Percentiles rank a stretch among this genome's conserved stretches.
Conservation (phyloP, 2,329 filamentous ascomycete species). For the Pseudogymnoascus sp. region DNA sequence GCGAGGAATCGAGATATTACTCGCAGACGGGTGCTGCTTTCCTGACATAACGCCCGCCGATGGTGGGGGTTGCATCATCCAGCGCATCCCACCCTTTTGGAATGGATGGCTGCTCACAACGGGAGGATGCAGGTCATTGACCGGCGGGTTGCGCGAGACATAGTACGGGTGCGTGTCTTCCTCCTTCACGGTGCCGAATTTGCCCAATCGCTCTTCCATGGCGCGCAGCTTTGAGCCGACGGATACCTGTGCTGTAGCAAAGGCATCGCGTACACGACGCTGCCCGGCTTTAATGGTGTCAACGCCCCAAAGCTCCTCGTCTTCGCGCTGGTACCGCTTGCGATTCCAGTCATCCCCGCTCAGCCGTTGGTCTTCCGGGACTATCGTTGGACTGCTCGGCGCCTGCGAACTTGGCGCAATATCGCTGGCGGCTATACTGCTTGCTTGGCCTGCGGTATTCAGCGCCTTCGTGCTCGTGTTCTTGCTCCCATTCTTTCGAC, state of each 20-base stretch:
- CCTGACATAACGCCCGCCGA: conserved; percentile 85
- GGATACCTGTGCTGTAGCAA: conserved; percentile 27
- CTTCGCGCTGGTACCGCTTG: conserved; percentile 75
- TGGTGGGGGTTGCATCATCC: conserved; percentile 94
- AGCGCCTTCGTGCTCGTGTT: conserved; percentile 54
- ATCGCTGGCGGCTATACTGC: conserved; percentile 37
- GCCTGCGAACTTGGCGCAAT: conserved; percentile 27
- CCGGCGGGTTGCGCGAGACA: conserved; percentile 52
- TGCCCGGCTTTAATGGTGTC: conserved; percentile 32
- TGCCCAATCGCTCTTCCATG: conserved; percentile 42
- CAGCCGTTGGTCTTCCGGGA: conserved; percentile 38
- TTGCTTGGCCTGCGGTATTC: conserved; percentile 51
- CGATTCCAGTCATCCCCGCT: conserved; percentile 62
- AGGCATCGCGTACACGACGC: conserved; percentile 40
- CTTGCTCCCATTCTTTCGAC: conserved; percentile 39
- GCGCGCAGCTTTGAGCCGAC: conserved; percentile 50
- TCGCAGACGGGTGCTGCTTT: conserved; percentile 63
- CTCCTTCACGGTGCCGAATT: conserved; percentile 27
- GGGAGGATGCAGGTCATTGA: conserved; percentile 81
- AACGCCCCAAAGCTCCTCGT: conserved; percentile 77
- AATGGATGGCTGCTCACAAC: conserved; percentile 70
- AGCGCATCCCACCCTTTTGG: conserved; percentile 64
- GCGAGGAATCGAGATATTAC: conserved; percentile 47
- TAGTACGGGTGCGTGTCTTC: conserved; percentile 30
- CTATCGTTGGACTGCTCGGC: conserved; percentile 39